These are phyloP conservation scores for Backusella luteola DNA, from an alignment of 192 early-diverging fungal genomes.

Conservation along the genomic window DNA sequence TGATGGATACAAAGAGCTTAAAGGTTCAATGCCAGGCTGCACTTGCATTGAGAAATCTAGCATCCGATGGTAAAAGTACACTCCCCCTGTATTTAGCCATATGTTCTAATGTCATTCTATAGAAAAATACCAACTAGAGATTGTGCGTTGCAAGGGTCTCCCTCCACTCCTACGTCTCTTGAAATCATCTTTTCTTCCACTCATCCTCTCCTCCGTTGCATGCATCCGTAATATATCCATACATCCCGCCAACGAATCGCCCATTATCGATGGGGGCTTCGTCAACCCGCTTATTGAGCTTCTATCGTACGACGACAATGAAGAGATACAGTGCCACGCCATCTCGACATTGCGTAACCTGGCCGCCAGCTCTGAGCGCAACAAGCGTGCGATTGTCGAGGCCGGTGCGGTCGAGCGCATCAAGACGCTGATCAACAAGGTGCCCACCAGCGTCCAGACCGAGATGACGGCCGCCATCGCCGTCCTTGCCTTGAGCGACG, in stretches of 20 bases:
- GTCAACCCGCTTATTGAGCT: constrained; percentile 66
- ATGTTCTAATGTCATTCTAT: constrained; percentile 15
- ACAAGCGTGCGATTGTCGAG: constrained; percentile 72
- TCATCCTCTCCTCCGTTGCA: constrained; percentile 81
- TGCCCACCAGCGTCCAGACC: constrained; percentile 61
- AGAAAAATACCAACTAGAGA: constrained; percentile 84
- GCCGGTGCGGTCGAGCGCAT: constrained; percentile 78
- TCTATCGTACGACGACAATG: constrained; percentile 64
- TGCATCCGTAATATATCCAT: constrained; percentile 91
- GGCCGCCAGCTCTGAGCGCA: constrained; percentile 73
- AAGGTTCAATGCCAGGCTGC: constrained; percentile 90
- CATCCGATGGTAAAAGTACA: constrained; percentile 61
- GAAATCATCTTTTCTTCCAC: constrained; percentile 69
- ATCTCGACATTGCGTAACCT: constrained; percentile 83
- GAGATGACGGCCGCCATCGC: constrained; percentile 87
- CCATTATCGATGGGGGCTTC: constrained; percentile 79
- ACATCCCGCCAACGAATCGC: constrained; percentile 80
- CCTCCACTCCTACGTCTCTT: constrained; percentile 70
- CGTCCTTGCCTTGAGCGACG: constrained; percentile 75
- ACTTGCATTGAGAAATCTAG: constrained; percentile 83
- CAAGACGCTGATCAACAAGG: constrained; percentile 50
- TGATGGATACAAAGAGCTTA: constrained; percentile 74
- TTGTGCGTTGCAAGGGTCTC: constrained; percentile 75
- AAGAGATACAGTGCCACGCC: constrained; percentile 86
- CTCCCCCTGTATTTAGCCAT: background rate